A percentile compares a stretch with the other conserved stretches of the same genome.
phyloP scores from a whole-genome alignment of 2,329 filamentous ascomycete species.

The Alternaria panax region DNA sequence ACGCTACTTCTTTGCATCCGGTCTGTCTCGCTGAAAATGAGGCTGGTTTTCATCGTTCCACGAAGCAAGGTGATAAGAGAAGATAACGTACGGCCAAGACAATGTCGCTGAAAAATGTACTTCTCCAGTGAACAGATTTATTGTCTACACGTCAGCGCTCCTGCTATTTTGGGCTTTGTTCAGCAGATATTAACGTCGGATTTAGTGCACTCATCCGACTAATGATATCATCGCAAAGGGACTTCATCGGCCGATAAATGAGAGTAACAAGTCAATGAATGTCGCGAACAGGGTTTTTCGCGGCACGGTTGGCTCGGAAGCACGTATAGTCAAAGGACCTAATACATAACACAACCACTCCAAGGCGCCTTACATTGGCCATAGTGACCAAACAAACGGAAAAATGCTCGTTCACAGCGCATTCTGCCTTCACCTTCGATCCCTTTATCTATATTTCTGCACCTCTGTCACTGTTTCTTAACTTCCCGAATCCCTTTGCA shows the following conservation, averaged over 20 bases:
- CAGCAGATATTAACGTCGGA: background rate
- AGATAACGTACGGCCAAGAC: background rate
- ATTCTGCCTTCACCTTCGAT: background rate
- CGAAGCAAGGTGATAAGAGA: background rate
- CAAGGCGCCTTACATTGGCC: background rate
- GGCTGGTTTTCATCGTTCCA: background rate
- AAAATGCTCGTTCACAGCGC: background rate
- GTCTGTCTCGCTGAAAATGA: too few relatives aligned
- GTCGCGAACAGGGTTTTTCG: background rate
- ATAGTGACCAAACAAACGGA: background rate
- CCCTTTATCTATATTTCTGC: background rate
- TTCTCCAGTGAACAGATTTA: background rate
- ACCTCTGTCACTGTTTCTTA: background rate
- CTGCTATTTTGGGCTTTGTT: background rate
- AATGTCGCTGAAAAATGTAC: background rate
- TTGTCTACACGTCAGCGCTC: background rate
- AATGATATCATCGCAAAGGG: background rate
- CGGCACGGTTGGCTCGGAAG: background rate
- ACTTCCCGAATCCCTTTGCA: background rate
- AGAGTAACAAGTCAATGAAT: background rate
- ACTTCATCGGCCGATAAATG: background rate
- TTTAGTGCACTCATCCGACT: background rate
- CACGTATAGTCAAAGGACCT: background rate
- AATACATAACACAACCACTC: background rate
- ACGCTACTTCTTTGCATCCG: too few relatives aligned